Base-by-base conservation (phyloP, 139 green algal genomes). In the Micromonas pusilla region DNA sequence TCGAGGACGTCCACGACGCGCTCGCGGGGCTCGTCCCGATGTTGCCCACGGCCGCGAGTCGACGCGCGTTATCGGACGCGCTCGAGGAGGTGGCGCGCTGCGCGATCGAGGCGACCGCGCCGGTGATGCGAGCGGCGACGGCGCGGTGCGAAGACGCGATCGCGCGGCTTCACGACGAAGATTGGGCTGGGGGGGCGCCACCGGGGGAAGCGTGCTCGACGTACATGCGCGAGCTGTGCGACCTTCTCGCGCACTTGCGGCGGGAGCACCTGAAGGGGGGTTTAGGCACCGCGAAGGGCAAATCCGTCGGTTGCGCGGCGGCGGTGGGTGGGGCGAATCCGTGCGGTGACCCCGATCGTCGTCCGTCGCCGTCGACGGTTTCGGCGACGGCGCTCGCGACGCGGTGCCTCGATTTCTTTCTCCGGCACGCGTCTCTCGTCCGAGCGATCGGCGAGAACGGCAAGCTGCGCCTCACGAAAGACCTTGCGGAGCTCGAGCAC, bases 401-500 rank as follows among this genome's bases (percentile, higher is more conserved):
- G 0, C 90, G 94, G 6, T 26, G 95, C 66, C 82, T 98, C 31
- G 80, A 92, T 52, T 91, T 97, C 76, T 97, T 94, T 52, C 87
- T 97, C 70, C 88, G 93, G 0, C 91, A 97, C 67, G 93, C 89
- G 3, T 80, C 88, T 19, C 86, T 98, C 66, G 78, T 97, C 70
- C 82, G 91, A 13, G 84, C 87, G n/a, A 83, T 97, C 30, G 76
- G 74, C 25, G 83, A 90, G 52, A 60, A 73, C 23, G 91, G 89
- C 38, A 90, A 86, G 83, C 81, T 92, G 71, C 79, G 54, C 64
- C 70, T 93, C 52, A 87, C 89, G n/a, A 87, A 93, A 83, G 93
- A 97, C 84, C 85, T 95, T 33, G 91, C 83, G 1, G 93, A 97
- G 86, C 74, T 97, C 65, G 92, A 97, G 86, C 76, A 85, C 64